Base-by-base conservation (phyloP, 2,329 filamentous ascomycete species). In the Colletotrichum sidae region DNA sequence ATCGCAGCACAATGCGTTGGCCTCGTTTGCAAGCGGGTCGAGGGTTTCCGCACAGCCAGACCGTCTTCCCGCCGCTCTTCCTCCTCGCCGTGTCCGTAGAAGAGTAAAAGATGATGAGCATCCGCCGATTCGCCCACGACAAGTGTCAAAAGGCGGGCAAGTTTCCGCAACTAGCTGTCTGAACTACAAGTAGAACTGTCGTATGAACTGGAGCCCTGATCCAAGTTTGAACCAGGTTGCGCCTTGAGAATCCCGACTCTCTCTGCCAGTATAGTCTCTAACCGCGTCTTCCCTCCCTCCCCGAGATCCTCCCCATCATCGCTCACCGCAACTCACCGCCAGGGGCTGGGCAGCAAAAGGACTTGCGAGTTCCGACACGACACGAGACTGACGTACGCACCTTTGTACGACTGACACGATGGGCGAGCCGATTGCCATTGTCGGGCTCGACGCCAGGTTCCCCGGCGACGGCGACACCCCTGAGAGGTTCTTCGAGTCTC, bases 401-500 rank as follows among this genome's bases (percentile, higher is more conserved):
- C 7, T 34, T 17, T 7, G 8, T 33, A 11, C 17, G 25, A 11
- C 46, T 58, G 34, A 58, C 37, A 67, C 52, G 38, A 69, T 68
- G 67, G 62, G 65, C 45, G 72, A 72, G 65, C 80, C 80, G n/a
- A 76, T 84, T 51, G 81, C 81, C 70, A 78, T 84, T 17, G 75
- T 84, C 10, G 82, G 82, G 66, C 80, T 84, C 74, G 76, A 79
- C 6, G 83, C 80, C 68, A 80, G 81, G 41, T 74, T 83, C 44
- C 79, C 81, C 0, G 81, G 81, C 2, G 76, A 77, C 15, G 77
- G 81, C 10, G 74, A 76, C 5, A 79, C 73, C 4, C 74, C 78
- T 2, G 77, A 77, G 7, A 78, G 81, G 61, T 79, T 84, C 60
- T 84, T 80, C 78, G 77, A 80, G 13, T 74, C 83, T n/a, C 71